Conservation (phyloP, 306 rosid genomes). For the Glycyrrhiza uralensis region DNA sequence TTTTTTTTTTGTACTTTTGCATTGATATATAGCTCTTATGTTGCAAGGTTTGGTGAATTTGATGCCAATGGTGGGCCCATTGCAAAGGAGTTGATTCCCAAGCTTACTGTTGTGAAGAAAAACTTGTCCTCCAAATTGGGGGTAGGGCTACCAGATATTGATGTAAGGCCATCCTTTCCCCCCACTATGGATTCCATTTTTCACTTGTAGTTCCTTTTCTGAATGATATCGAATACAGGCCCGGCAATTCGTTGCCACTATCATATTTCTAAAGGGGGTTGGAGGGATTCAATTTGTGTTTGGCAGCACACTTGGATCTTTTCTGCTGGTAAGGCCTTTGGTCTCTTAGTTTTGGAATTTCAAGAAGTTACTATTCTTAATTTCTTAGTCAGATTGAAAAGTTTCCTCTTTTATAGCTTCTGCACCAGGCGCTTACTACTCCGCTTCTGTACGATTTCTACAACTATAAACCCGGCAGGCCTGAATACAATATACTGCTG, state of each 20-base stretch:
- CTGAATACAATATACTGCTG: slow-evolving; percentile 34
- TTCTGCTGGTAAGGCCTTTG: slow-evolving; percentile 49
- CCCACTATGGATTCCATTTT: background rate
- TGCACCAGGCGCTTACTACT: slow-evolving; percentile 49
- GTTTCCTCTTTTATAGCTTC: slow-evolving; percentile 38
- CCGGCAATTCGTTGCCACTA: slow-evolving; percentile 43
- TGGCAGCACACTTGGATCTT: slow-evolving; percentile 65
- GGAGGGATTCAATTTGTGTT: slow-evolving; percentile 76
- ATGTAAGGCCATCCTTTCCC: slow-evolving; percentile 44
- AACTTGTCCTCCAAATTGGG: slow-evolving; percentile 50
- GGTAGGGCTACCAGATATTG: slow-evolving; percentile 44
- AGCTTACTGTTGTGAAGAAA: slow-evolving; percentile 39
- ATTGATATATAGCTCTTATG: slow-evolving; percentile 20
- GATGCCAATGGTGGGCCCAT: slow-evolving; percentile 68
- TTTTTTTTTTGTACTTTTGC: background rate
- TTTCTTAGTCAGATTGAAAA: background rate
- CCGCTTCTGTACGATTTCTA: slow-evolving; percentile 75
- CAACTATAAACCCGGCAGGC: slow-evolving; percentile 44
- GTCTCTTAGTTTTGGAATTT: background rate
- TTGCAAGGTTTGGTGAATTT: slow-evolving; percentile 64
- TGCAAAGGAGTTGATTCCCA: slow-evolving; percentile 62
- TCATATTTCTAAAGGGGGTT: slow-evolving; percentile 53
- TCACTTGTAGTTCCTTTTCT: slow-evolving; percentile 19
- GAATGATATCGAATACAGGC: slow-evolving; percentile 40
- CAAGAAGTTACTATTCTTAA: background rate